Conservation (phyloP, 2,329 filamentous ascomycete genomes). For the Cylindrodendrum hubeiense region DNA sequence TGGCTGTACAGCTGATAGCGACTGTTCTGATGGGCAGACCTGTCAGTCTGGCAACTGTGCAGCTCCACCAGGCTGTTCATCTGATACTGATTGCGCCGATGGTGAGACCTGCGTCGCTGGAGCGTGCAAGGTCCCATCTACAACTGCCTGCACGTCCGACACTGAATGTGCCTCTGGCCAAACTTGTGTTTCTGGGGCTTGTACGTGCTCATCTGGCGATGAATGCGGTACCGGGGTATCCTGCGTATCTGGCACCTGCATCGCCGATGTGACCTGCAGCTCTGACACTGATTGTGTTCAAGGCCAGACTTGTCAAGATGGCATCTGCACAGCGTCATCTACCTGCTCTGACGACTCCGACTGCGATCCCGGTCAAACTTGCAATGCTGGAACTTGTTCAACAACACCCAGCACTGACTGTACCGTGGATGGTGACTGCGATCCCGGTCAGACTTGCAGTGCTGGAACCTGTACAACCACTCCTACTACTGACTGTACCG, state of each 20-base stretch:
- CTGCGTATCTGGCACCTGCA: no score
- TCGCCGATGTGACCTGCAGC: no score
- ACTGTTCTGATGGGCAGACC: not conserved
- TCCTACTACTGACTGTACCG: not conserved
- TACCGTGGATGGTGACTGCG: slow-evolving; percentile 1
- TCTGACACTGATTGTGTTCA: no score
- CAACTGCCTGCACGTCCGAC: not conserved
- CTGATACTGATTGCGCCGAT: not conserved
- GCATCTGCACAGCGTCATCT: no score
- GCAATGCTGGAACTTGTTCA: no score
- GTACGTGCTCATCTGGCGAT: no score
- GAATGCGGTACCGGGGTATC: no score
- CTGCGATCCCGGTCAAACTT: no score
- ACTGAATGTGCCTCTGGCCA: not conserved
- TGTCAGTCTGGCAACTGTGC: not conserved
- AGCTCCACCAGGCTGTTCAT: not conserved
- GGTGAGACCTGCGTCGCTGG: slow-evolving; percentile 3
- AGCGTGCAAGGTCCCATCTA: not conserved
- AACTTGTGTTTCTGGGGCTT: not conserved
- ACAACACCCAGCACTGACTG: no score
- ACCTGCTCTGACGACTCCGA: no score
- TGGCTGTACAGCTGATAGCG: not conserved
- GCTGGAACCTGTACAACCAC: not conserved
- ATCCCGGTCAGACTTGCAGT: not conserved
- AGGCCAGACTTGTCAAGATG: no score